Conservation (phyloP, 257 asterid species). For the Ehretia macrophylla region DNA sequence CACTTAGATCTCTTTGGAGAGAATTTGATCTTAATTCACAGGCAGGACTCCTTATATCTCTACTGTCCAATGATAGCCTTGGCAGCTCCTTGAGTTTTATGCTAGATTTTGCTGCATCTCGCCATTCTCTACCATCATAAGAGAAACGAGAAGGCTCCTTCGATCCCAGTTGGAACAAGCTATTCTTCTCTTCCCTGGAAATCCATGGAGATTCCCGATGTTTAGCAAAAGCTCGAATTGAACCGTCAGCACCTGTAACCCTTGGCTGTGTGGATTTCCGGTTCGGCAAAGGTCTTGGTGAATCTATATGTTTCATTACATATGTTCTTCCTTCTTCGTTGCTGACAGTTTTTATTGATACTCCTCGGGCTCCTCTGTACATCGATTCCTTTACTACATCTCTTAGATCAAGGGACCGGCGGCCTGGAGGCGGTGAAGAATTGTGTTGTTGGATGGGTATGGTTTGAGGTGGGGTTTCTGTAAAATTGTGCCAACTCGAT, state of each 20-base stretch:
- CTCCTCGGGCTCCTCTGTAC: conserved; percentile 65
- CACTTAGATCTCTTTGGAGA: conserved; percentile 31
- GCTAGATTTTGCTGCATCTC: conserved; percentile 38
- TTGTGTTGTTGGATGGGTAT: conserved; percentile 26
- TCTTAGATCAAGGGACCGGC: conserved; percentile 47
- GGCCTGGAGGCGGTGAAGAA: conserved; percentile 20
- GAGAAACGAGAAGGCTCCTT: conserved; percentile 67
- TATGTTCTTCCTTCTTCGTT: conserved; percentile 48
- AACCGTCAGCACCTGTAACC: conserved; percentile 25
- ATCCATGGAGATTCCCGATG: conserved; percentile 33
- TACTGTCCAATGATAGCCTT: conserved; percentile 87
- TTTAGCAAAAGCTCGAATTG: conserved; percentile 28
- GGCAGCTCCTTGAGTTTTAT: conserved; percentile 67
- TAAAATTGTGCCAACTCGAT: conserved; percentile 21
- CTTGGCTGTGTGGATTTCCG: conserved; percentile 32
- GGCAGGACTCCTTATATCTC: conserved; percentile 46
- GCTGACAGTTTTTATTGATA: conserved; percentile 47
- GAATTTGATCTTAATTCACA: conserved; percentile 47
- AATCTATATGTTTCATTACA: conserved; percentile 75
- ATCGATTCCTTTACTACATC: conserved; percentile 77
- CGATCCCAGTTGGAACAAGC: conserved; percentile 16
- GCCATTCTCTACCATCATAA: conserved; percentile 76
- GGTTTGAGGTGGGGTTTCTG: conserved; percentile 30
- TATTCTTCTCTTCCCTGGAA: conserved; percentile 38
- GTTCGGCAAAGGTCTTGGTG: conserved; percentile 80